Conservation (phyloP, 108 stramenopile species). For the Parietichytrium sp. region DNA sequence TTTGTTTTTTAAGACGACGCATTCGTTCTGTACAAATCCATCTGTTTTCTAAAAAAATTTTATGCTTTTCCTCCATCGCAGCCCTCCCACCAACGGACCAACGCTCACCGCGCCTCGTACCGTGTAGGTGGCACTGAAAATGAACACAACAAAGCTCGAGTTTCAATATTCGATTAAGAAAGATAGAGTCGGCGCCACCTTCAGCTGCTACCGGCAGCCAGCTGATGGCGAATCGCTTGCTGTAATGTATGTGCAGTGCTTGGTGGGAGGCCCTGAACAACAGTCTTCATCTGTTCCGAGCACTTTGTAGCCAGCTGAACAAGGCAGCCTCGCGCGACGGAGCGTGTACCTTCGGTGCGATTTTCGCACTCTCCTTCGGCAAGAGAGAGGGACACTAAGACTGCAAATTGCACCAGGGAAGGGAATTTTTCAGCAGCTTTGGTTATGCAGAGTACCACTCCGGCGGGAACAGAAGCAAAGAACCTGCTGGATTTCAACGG, state of each 20-base stretch:
- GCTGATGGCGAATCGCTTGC: too few species aligned
- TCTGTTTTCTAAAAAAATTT: too few species aligned
- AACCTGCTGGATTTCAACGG: neutral
- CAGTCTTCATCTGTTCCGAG: neutral
- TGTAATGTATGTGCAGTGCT: neutral
- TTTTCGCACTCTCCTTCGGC: neutral
- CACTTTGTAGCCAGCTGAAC: neutral
- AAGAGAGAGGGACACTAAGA: conserved; percentile 5
- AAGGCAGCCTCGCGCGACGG: neutral
- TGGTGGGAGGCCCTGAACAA: neutral
- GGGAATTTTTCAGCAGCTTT: neutral
- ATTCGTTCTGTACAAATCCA: too few species aligned
- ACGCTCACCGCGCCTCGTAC: too few species aligned
- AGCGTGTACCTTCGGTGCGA: neutral
- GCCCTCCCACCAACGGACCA: too few species aligned
- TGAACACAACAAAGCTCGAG: too few species aligned
- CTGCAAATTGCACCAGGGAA: neutral
- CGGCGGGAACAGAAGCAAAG: neutral
- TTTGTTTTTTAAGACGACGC: too few species aligned
- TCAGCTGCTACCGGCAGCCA: too few species aligned
- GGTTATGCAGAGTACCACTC: neutral
- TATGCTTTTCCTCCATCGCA: too few species aligned
- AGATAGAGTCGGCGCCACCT: too few species aligned
- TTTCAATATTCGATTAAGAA: too few species aligned
- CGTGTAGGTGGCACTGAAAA: too few species aligned